Conservation (phyloP, 257 asterid genomes). For the Solanum piurae region DNA sequence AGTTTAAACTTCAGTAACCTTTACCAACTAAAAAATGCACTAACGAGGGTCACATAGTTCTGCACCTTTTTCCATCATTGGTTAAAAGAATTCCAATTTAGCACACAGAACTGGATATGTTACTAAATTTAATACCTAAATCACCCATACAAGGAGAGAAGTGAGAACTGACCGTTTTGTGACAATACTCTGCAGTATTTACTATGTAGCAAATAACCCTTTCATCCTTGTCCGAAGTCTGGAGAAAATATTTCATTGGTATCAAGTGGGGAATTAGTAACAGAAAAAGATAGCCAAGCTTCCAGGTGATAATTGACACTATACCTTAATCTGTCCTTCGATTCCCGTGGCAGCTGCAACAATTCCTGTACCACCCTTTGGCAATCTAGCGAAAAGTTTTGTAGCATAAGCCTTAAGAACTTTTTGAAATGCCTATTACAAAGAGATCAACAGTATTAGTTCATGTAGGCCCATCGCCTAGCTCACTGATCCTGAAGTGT, state of each 20-base stretch:
- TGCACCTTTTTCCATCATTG: not conserved
- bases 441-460: not conserved
- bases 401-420: conserved; percentile 93
- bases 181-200: conserved; percentile 99
- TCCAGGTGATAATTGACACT: not conserved
- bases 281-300: not conserved
- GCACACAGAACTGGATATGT: not conserved
- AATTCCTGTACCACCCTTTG: conserved; percentile 95
- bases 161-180: conserved; percentile 68
- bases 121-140: not conserved
- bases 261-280: not conserved
- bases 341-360: conserved; percentile 99
- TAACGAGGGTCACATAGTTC: not conserved
- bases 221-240: conserved; percentile 98
- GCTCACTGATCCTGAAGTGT: not conserved
- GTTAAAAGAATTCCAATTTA: not conserved
- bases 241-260: conserved; percentile 17
- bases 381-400: conserved; percentile 79
- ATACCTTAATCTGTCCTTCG: conserved; percentile 98
- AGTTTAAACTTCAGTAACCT: not conserved
- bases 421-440: conserved; percentile 43
- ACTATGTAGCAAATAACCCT: conserved; percentile 87
- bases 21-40: not conserved
- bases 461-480: not conserved
- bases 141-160: conserved; percentile 16